A percentile compares a stretch with the other conserved stretches of the same genome.
These are phyloP conservation scores for Penicillium antarcticum DNA, from an alignment of 495 filamentous ascomycete genomes.

Conservation along the genomic window DNA sequence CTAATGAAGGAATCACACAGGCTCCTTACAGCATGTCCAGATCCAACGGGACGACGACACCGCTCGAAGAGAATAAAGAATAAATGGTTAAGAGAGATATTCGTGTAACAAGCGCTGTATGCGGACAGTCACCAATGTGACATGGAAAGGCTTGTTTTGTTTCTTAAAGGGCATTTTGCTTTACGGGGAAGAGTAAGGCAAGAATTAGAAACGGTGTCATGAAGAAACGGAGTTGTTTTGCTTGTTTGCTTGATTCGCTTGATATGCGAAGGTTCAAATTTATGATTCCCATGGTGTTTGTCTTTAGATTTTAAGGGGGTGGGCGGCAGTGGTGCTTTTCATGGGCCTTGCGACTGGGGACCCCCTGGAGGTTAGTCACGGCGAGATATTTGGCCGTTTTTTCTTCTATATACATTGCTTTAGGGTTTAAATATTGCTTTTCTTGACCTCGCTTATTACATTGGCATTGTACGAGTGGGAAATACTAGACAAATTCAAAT, in stretches of 20 bases:
- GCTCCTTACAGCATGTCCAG: constrained; percentile 49
- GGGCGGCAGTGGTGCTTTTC: not conserved
- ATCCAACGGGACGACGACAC: constrained; percentile 40
- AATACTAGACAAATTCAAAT: not conserved
- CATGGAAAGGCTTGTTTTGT: no score
- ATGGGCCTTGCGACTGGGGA: constrained; percentile 3
- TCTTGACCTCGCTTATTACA: not conserved
- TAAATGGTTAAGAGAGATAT: not conserved
- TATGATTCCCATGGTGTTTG: constrained; percentile 12
- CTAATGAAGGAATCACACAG: constrained; percentile 13
- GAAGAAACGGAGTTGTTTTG: not conserved
- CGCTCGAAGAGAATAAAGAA: constrained; percentile 28
- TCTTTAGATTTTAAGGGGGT: constrained; percentile 13
- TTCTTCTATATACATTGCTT: constrained; percentile 16
- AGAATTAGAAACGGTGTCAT: not conserved
- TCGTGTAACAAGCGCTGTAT: no score
- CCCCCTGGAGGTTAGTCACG: not conserved
- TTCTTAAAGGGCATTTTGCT: not conserved
- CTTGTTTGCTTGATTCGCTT: not conserved
- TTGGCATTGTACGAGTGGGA: not conserved
- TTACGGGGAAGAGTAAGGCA: not conserved
- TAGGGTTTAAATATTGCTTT: constrained; percentile 5
- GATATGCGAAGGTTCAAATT: not conserved
- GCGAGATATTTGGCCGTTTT: not conserved
- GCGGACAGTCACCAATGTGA: no score